Evolutionary conservation across 768 basidiomycete species (phyloP).

Genomic region (Rossbeevera mucosa): DNA sequence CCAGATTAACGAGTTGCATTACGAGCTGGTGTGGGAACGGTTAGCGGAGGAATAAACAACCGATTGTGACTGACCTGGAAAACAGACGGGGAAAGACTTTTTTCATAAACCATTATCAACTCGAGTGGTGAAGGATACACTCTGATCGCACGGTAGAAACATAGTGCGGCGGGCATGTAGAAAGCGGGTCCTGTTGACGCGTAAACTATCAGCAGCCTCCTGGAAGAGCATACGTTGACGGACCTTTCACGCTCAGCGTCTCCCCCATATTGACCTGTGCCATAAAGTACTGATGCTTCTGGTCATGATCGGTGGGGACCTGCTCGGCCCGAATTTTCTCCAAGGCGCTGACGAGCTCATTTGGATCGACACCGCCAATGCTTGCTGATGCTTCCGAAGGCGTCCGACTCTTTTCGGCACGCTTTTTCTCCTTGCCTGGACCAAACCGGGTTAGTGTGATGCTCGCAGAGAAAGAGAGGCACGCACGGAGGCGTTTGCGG

Average conservation of each 20-base stretch:
- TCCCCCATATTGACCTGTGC: constrained; percentile 84
- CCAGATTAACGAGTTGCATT: constrained; percentile 81
- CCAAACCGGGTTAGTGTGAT: neutral
- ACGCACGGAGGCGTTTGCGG: constrained; percentile 83
- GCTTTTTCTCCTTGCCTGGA: constrained; percentile 89
- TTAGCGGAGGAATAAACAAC: constrained; percentile 3
- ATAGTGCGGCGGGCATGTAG: constrained; percentile 75
- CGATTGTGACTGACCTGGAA: constrained; percentile 56
- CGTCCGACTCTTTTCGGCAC: constrained; percentile 65
- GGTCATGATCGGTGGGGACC: constrained; percentile 61
- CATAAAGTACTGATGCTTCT: constrained; percentile 90
- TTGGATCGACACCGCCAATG: constrained; percentile 36
- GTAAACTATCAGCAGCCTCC: neutral
- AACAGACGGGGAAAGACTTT: constrained; percentile 75
- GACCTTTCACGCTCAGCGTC: constrained; percentile 72
- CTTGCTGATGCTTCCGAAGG: constrained; percentile 32
- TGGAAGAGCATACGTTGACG: neutral
- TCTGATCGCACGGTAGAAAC: constrained; percentile 89
- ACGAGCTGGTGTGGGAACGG: constrained; percentile 44
- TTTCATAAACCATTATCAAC: constrained; percentile 91
- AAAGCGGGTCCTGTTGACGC: constrained; percentile 63
- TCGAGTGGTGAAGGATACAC: constrained; percentile 95
- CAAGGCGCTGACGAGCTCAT: constrained; percentile 60
- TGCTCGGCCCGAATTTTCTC: constrained; percentile 66
- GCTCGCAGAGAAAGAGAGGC: constrained; percentile 1